Conservation (phyloP, 352 stramenopile genomes). For the Thraustochytrium striatum region DNA sequence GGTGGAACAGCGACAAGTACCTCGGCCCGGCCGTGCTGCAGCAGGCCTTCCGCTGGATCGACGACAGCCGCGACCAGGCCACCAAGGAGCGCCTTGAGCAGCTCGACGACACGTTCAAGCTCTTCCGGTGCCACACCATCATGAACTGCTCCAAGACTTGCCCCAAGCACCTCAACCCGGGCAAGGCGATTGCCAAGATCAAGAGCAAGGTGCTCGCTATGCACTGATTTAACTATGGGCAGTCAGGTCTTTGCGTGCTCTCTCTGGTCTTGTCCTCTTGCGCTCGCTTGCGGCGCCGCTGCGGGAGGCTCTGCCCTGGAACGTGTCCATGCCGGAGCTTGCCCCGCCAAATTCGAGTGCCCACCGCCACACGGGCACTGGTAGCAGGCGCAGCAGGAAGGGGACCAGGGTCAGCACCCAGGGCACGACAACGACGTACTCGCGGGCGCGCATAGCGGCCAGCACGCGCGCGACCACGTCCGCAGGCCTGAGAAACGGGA, state of each 20-base stretch:
- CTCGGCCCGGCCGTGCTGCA: conserved; percentile 82
- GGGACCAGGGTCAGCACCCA: conserved; percentile 12
- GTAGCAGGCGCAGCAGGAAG: conserved; percentile 15
- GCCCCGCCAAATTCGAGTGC: too few relatives aligned
- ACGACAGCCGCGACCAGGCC: conserved; percentile 94
- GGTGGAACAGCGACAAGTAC: conserved; percentile 97
- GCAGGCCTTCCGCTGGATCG: conserved; percentile 96
- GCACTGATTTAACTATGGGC: conserved; percentile 32
- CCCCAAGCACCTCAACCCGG: conserved; percentile 98
- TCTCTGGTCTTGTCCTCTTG: too few relatives aligned
- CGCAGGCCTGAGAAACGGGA: background rate
- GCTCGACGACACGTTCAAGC: conserved; percentile 97
- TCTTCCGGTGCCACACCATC: conserved; percentile 99
- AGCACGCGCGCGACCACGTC: background rate
- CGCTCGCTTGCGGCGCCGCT: too few relatives aligned
- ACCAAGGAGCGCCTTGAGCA: conserved; percentile 88
- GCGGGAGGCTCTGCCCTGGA: too few relatives aligned
- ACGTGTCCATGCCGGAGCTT: too few relatives aligned
- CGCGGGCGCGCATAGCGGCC: background rate
- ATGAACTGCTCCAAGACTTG: conserved; percentile 99
- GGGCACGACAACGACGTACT: conserved; percentile 19
- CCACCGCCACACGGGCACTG: too few relatives aligned
- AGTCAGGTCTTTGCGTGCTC: background rate
- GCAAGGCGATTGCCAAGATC: conserved; percentile 96
- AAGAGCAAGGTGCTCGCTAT: conserved; percentile 67